Evolutionary conservation across 75 land plant species (phyloP).

Genomic region (Picea sitchensis): DNA sequence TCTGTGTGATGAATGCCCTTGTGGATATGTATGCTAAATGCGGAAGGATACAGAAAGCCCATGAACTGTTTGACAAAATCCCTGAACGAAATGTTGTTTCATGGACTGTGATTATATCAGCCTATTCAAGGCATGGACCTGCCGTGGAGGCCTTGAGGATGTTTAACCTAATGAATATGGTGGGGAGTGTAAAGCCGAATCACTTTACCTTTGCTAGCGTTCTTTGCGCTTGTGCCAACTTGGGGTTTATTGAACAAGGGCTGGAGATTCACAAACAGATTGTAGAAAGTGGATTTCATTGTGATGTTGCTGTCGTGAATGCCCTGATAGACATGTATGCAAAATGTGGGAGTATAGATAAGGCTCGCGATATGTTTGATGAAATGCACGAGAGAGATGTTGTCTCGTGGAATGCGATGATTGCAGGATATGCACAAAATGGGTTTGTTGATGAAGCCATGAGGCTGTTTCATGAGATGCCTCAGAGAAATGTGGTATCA

Average conservation of each 20-base stretch:
- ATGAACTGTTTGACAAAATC: constrained; percentile 10
- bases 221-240: not conserved
- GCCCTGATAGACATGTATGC: not conserved
- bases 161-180: constrained; percentile 12
- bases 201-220: not conserved
- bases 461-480: not conserved
- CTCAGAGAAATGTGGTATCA: not conserved
- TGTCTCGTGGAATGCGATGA: not conserved
- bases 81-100: constrained; percentile 21
- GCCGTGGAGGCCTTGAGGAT: constrained; percentile 15
- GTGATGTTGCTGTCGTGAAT: not conserved
- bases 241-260: not conserved
- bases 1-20: not conserved
- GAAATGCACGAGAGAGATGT: not conserved
- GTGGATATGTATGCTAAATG: constrained; percentile 24
- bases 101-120: constrained; percentile 26
- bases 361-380: not conserved
- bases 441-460: not conserved
- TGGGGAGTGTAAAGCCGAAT: not conserved
- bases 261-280: not conserved
- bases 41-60: constrained; percentile 4
- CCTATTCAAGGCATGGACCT: constrained; percentile 22
- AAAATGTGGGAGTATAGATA: not conserved
- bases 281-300: not conserved
- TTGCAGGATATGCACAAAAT: not conserved